Base-by-base conservation (phyloP, 148 eudicot genomes). In the Diospyros kaki region DNA sequence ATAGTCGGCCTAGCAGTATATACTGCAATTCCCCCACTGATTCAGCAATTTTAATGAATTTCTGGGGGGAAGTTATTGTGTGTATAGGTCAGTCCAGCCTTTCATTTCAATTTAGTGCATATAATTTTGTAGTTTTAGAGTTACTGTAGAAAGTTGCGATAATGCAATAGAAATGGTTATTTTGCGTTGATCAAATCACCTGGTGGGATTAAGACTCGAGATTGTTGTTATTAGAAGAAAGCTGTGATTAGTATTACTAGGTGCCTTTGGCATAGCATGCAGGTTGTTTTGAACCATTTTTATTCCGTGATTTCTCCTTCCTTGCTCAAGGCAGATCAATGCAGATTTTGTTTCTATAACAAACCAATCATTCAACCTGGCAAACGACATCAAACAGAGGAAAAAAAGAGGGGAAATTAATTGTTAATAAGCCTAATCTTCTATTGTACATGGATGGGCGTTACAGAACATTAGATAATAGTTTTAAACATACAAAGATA, bases 11-110 rank as follows among this genome's bases (percentile, higher is more conserved):
- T 77, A 42, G 69, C 51, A 76, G 72, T 69, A 67, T 55, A 69
- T 74, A 75, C 17, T 55, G 69, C 72, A 28, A 28, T 28, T 28
- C 28, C 28, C 88, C 89, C 73, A 54, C 73, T 81, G 65, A 85
- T 77, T 76, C 80, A 80, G 89, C 89, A 74, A 68, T 77, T 85
- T 85, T 72, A 80, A 87, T 88, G 75, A 79, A 77, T 85, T 76
- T 78, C 69, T 73, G 88, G 92, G 88, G 82, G 52, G 66, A 58
- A 42, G 17, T 56, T 61, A 64, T 38, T 54, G 39, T 54, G 72
- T 44, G 43, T 51, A 65, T 77, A 79, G 77, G 75, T 28, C 28
- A 28, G 28, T 64, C 52, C 55, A 54, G 46, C 54, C 58, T 64
- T 71, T 73, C 74, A 66, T 66, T 58, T 60, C 45, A 69, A 52